Conservation (phyloP, 2,329 filamentous ascomycete genomes). For the Ophiosphaerella narmari region DNA sequence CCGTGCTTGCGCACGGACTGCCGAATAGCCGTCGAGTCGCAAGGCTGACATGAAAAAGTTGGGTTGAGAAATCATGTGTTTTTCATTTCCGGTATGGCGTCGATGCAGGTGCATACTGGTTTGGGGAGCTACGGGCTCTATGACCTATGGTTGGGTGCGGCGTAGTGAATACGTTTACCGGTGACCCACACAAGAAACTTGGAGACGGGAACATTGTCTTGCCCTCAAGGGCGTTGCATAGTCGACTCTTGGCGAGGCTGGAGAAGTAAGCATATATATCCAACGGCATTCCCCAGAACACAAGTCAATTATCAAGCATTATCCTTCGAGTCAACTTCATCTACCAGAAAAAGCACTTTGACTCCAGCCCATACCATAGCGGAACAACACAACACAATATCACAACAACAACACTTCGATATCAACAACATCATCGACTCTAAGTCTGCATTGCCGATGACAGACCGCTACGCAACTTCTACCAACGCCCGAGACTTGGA, state of each 20-base stretch:
- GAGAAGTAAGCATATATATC: constrained; percentile 16
- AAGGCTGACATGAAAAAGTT: constrained; percentile 24
- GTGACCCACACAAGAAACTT: constrained; percentile 20
- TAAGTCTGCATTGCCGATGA: constrained; percentile 33
- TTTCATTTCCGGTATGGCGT: constrained; percentile 7
- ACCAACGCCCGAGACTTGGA: constrained; percentile 34
- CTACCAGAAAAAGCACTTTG: not conserved
- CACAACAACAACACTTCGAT: constrained; percentile 3
- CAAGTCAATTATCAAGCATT: not conserved
- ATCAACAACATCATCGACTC: constrained; percentile 7
- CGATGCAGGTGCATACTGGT: constrained; percentile 13
- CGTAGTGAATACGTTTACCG: constrained; percentile 5
- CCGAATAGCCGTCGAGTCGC: constrained; percentile 22
- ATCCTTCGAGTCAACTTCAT: constrained; percentile 1
- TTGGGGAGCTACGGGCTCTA: constrained; percentile 2
- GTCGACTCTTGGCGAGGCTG: constrained; percentile 11
- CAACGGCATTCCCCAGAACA: constrained; percentile 1
- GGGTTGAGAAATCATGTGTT: constrained; percentile 22
- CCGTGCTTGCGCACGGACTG: constrained; percentile 30
- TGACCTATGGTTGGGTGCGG: constrained; percentile 13
- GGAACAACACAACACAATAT: constrained; percentile 3
- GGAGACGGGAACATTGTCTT: constrained; percentile 18
- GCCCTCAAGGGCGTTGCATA: constrained; percentile 4
- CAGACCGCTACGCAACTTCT: constrained; percentile 27
- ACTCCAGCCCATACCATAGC: not conserved